Conservation (phyloP, 345 rosid genomes). For the Camelina laxa region DNA sequence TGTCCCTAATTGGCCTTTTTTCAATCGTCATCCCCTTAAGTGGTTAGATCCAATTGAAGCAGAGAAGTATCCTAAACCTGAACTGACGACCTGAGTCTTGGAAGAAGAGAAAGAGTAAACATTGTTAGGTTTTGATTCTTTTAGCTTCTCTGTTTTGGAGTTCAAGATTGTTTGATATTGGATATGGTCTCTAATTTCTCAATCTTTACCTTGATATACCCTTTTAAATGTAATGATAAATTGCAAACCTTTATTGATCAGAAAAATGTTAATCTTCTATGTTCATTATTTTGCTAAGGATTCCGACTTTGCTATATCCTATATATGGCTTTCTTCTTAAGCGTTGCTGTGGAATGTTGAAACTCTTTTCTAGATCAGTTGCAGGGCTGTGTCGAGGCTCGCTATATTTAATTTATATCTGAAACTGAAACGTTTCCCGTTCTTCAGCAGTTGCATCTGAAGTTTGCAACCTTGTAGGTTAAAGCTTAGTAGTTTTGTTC, state of each 20-base stretch:
- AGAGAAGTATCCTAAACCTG: conserved; percentile 80
- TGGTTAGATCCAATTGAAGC: conserved; percentile 79
- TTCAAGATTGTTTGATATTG: background rate
- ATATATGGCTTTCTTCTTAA: background rate
- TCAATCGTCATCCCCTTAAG: conserved; percentile 65
- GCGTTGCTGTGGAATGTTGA: background rate
- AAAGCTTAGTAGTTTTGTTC: background rate
- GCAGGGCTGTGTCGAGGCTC: background rate
- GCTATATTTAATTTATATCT: too few species aligned
- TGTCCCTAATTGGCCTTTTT: conserved; percentile 82
- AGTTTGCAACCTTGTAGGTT: background rate
- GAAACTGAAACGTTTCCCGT: background rate
- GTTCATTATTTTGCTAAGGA: background rate
- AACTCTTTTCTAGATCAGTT: background rate
- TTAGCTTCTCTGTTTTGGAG: background rate
- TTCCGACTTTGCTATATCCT: too few species aligned
- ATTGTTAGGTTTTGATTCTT: conserved; percentile 37
- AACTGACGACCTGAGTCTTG: conserved; percentile 23
- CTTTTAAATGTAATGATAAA: background rate
- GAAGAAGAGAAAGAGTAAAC: conserved; percentile 65
- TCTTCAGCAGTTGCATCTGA: conserved; percentile 10
- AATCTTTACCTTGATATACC: background rate
- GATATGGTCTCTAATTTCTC: background rate
- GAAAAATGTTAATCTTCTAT: background rate
- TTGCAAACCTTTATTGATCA: conserved; percentile 2